Evolutionary conservation across 768 basidiomycete species (phyloP).

Genomic region (Russula griseocarnosa): DNA sequence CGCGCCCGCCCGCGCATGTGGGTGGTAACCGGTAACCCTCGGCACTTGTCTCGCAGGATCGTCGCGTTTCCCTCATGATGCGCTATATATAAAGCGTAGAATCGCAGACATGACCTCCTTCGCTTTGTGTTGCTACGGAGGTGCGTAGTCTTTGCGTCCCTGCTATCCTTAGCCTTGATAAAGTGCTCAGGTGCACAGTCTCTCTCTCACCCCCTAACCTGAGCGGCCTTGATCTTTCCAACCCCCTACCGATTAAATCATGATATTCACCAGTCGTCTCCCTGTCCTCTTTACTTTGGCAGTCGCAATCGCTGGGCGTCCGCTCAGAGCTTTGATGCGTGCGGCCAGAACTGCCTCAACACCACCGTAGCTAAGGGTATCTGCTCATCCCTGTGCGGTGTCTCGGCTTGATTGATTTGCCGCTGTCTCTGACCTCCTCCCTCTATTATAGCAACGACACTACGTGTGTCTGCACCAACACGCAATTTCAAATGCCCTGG

Average conservation of each 20-base stretch:
- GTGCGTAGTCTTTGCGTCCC: background rate
- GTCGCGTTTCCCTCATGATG: background rate
- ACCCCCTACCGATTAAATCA: background rate
- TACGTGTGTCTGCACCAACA: conserved; percentile 39
- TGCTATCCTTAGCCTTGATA: background rate
- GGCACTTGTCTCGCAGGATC: background rate
- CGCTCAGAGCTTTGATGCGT: background rate
- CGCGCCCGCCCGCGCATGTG: background rate
- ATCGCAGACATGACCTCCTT: background rate
- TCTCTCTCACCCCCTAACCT: background rate
- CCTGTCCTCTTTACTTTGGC: background rate
- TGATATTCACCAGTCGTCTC: conserved; percentile 6
- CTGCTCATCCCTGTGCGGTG: conserved; percentile 1
- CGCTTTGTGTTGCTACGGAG: background rate
- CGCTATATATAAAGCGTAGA: background rate
- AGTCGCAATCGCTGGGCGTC: conserved; percentile 4
- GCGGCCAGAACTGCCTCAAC: background rate
- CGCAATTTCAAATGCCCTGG: conserved; percentile 37
- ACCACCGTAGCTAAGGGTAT: background rate
- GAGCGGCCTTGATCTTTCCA: background rate
- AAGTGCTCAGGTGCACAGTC: too few species aligned
- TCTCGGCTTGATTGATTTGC: background rate
- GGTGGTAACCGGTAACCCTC: background rate
- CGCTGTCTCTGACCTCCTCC: background rate
- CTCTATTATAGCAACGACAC: conserved; percentile 34